Conservation (phyloP, 1,139 yeast genomes). For the Lodderomyces elongisporus region DNA sequence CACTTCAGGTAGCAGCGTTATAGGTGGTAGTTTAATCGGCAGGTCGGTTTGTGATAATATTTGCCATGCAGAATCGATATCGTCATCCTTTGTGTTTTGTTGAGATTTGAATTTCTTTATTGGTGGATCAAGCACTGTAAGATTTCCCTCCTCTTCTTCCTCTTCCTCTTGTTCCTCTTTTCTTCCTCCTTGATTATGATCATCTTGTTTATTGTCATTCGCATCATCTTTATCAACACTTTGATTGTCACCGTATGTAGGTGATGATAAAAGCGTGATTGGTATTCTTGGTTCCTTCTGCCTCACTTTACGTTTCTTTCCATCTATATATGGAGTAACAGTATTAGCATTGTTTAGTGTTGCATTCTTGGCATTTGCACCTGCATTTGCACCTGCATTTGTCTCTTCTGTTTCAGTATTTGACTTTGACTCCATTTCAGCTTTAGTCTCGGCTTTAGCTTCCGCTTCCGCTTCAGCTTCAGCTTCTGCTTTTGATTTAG, state of each 20-base stretch:
- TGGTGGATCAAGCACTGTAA: conserved; percentile 14
- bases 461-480: conserved; percentile 10
- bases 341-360: conserved; percentile 13
- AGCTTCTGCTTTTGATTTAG: conserved; percentile 22
- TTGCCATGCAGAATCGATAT: conserved; percentile 1
- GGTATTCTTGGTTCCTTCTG: conserved; percentile 1
- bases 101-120: conserved; percentile 7
- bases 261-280: conserved; percentile 3
- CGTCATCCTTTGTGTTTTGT: neutral
- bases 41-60: neutral
- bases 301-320: neutral
- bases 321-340: too few relatives aligned
- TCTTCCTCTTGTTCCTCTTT: conserved; percentile 9
- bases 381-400: too few relatives aligned
- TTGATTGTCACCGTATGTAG: conserved; percentile 1
- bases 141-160: conserved; percentile 12
- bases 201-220: neutral
- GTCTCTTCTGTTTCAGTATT: conserved; percentile 8
- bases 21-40: neutral
- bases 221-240: neutral
- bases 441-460: conserved; percentile 17
- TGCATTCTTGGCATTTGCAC: conserved; percentile 11
- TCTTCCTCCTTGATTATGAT: neutral
- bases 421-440: conserved; percentile 13
- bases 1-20: neutral